Percentiles rank a stretch among this genome's conserved stretches.
These are phyloP conservation scores for Ampelomyces quisqualis DNA, from an alignment of 2,329 filamentous ascomycete genomes.

Conservation along the genomic window DNA sequence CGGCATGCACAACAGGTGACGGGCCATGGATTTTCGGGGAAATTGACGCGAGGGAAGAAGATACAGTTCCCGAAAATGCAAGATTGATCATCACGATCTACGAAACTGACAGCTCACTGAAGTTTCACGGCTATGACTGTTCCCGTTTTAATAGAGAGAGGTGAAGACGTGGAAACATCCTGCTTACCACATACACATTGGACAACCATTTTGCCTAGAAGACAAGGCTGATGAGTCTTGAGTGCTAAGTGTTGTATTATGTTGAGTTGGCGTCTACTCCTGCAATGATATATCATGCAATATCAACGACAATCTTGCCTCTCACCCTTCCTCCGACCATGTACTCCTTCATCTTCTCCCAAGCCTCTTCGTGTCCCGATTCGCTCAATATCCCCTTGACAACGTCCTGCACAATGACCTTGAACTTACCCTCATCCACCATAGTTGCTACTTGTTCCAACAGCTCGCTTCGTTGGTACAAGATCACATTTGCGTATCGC, in stretches of 20 bases:
- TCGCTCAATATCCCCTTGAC: conserved; percentile 30
- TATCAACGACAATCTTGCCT: conserved; percentile 35
- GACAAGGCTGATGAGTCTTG: no score
- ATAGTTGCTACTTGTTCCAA: conserved; percentile 26
- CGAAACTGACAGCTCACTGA: no score
- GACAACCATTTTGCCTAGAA: no score
- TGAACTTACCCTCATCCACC: conserved; percentile 23
- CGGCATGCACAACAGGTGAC: not conserved
- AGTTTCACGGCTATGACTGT: no score
- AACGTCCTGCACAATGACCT: conserved; percentile 32
- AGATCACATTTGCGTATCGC: conserved; percentile 32
- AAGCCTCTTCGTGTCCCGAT: conserved; percentile 15
- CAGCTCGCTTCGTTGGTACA: conserved; percentile 26
- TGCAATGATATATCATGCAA: no score
- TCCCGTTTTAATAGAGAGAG: no score
- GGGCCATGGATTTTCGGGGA: not conserved
- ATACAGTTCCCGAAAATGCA: not conserved
- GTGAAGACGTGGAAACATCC: no score
- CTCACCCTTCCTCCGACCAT: conserved; percentile 33
- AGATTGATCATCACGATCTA: not conserved
- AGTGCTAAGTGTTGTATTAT: no score
- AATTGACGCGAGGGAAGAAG: not conserved
- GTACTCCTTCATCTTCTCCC: conserved; percentile 25
- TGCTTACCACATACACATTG: no score
- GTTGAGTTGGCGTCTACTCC: no score